Percentiles rank a stretch among this genome's conserved stretches.
Conservation (phyloP, 345 rosid species). For the Gynandropsis gynandra region DNA sequence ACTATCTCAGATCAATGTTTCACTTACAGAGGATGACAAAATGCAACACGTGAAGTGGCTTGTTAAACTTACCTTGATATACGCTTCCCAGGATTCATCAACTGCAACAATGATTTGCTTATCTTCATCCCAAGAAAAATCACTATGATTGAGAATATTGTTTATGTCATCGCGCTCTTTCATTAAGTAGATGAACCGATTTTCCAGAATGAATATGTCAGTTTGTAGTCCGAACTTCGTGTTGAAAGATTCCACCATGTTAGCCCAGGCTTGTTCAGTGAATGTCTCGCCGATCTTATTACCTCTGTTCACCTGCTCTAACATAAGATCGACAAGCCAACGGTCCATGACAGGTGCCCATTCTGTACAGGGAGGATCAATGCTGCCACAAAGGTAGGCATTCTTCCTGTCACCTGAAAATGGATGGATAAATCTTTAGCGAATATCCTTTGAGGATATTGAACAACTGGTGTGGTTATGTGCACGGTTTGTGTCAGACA, state of each 20-base stretch:
- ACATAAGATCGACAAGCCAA: slow-evolving; percentile 47
- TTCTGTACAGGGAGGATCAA: slow-evolving; percentile 29
- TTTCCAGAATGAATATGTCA: slow-evolving; percentile 45
- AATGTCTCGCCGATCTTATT: slow-evolving; percentile 37
- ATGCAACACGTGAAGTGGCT: background rate
- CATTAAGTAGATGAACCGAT: slow-evolving; percentile 49
- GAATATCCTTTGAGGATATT: slow-evolving; percentile 9
- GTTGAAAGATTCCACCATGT: slow-evolving; percentile 47
- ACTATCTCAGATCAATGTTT: background rate
- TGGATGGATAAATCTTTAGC: slow-evolving; percentile 10
- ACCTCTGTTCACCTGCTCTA: slow-evolving; percentile 43
- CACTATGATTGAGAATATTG: slow-evolving; percentile 40
- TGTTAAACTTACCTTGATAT: slow-evolving; percentile 39
- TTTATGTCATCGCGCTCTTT: slow-evolving; percentile 50
- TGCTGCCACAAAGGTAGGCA: slow-evolving; percentile 21
- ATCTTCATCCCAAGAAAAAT: slow-evolving; percentile 58
- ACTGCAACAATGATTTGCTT: slow-evolving; percentile 45
- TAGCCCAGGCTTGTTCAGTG: slow-evolving; percentile 54
- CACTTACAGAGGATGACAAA: background rate
- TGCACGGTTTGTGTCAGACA: too few species aligned
- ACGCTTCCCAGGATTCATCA: slow-evolving; percentile 51
- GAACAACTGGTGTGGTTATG: too few species aligned
- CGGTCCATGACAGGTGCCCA: slow-evolving; percentile 61
- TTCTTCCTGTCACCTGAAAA: slow-evolving; percentile 31
- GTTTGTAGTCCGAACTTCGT: slow-evolving; percentile 41